Conservation (phyloP, 345 rosid genomes). For the Physaria fendleri region DNA sequence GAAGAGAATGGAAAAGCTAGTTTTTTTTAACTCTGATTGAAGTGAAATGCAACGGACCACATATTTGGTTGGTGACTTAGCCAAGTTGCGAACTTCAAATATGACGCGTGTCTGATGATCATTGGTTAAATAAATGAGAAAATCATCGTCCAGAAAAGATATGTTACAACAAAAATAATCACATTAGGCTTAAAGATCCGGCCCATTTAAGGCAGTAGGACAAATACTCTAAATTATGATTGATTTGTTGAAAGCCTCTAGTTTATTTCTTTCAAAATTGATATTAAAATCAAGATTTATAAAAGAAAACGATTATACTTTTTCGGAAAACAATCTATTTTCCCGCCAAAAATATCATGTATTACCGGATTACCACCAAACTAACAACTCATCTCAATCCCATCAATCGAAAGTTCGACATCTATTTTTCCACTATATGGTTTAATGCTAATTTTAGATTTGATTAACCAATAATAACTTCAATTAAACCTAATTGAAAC, state of each 20-base stretch:
- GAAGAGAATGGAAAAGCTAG: neutral
- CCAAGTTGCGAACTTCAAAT: neutral
- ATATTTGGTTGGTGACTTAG: slow-evolving; percentile 9
- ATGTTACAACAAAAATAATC: neutral
- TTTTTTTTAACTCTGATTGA: neutral
- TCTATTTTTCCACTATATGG: too few relatives aligned
- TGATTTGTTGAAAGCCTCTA: neutral
- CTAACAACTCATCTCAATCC: too few relatives aligned
- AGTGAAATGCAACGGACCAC: slow-evolving; percentile 23
- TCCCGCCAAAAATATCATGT: too few relatives aligned
- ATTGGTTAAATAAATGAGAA: neutral
- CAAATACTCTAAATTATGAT: neutral
- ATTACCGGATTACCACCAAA: too few relatives aligned
- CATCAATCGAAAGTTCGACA: too few relatives aligned
- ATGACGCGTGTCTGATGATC: neutral
- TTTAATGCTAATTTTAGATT: too few relatives aligned
- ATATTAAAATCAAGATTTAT: too few relatives aligned
- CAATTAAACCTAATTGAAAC: too few relatives aligned
- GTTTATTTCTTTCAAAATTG: neutral
- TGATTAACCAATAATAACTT: too few relatives aligned
- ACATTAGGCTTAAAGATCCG: neutral
- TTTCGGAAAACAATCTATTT: too few relatives aligned
- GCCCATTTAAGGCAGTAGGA: neutral
- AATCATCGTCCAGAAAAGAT: neutral
- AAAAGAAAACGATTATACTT: too few relatives aligned